Evolutionary conservation across 2,329 filamentous ascomycete genomes (phyloP).

Genomic region (Lecanicillium sp.): DNA sequence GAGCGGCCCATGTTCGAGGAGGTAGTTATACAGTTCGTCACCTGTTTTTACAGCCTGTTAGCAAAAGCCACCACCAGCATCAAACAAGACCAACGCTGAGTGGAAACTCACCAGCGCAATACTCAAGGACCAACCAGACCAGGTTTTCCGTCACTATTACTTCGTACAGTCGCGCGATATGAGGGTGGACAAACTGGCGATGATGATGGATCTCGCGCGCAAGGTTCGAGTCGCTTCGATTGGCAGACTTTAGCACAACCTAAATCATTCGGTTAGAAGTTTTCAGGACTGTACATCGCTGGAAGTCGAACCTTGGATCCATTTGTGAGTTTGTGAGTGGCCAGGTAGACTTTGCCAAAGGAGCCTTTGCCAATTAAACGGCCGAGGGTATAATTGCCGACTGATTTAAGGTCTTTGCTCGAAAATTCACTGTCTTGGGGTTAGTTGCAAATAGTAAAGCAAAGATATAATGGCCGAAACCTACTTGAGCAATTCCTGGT

Average conservation of each 20-base stretch:
- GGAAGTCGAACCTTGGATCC: slow-evolving; percentile 73
- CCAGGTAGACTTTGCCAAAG: slow-evolving; percentile 97
- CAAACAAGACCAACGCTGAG: too few species aligned
- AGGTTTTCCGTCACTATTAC: slow-evolving; percentile 92
- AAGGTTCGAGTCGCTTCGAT: slow-evolving; percentile 91
- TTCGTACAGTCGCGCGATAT: slow-evolving; percentile 94
- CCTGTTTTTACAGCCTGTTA: slow-evolving; percentile 39
- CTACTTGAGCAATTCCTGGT: slow-evolving; percentile 92
- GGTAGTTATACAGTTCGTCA: slow-evolving; percentile 94
- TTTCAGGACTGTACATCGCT: too few species aligned
- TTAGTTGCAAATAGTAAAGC: slow-evolving; percentile 2
- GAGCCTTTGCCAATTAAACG: slow-evolving; percentile 93
- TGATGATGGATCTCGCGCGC: slow-evolving; percentile 98
- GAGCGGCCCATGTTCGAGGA: slow-evolving; percentile 78
- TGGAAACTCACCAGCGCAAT: slow-evolving; percentile 80
- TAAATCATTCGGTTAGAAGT: slow-evolving; percentile 26
- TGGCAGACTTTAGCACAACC: slow-evolving; percentile 97
- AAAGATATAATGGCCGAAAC: slow-evolving; percentile 24
- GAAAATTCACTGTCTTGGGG: slow-evolving; percentile 74
- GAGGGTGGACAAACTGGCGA: slow-evolving; percentile 92
- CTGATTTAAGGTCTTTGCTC: slow-evolving; percentile 79
- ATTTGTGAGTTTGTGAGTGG: slow-evolving; percentile 94
- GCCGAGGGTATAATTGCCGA: slow-evolving; percentile 91
- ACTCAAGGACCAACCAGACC: slow-evolving; percentile 96
- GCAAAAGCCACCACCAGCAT: too few species aligned